Conservation (phyloP, 768 basidiomycete genomes). For the Gyrodon lividus region DNA sequence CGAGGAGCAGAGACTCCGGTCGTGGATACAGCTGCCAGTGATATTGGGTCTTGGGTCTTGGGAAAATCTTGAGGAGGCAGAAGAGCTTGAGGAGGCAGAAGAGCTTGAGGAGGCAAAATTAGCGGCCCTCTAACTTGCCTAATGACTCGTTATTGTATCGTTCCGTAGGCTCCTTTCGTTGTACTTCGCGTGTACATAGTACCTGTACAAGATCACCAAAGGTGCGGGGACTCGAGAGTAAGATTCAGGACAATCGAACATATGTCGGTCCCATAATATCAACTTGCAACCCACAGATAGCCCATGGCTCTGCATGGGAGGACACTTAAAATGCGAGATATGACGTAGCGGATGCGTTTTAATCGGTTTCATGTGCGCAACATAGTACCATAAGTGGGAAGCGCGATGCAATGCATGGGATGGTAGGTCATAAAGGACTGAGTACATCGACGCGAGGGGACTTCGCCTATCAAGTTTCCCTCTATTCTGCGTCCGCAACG, state of each 20-base stretch:
- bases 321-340: background rate
- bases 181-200: no score
- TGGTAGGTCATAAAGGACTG: slow-evolving; percentile 11
- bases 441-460: slow-evolving; percentile 16
- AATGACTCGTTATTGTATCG: no score
- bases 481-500: slow-evolving; percentile 78
- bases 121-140: no score
- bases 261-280: no score
- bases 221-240: no score
- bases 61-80: slow-evolving; percentile 5
- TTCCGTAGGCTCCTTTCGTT: no score
- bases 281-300: background rate
- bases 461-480: slow-evolving; percentile 6
- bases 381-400: slow-evolving; percentile 27
- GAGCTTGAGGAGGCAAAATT: slow-evolving; percentile 5
- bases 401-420: slow-evolving; percentile 27
- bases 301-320: background rate
- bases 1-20: background rate
- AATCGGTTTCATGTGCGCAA: slow-evolving; percentile 21
- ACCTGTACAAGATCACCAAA: no score
- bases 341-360: background rate
- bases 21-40: slow-evolving; percentile 4
- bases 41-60: slow-evolving; percentile 4
- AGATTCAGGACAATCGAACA: no score
- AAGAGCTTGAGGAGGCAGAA: slow-evolving; percentile 5